A percentile compares a stretch with the other conserved stretches of the same genome.
phyloP scores from a whole-genome alignment of 1,284 basidiomycete species.

The Tylopilus microsporus region DNA sequence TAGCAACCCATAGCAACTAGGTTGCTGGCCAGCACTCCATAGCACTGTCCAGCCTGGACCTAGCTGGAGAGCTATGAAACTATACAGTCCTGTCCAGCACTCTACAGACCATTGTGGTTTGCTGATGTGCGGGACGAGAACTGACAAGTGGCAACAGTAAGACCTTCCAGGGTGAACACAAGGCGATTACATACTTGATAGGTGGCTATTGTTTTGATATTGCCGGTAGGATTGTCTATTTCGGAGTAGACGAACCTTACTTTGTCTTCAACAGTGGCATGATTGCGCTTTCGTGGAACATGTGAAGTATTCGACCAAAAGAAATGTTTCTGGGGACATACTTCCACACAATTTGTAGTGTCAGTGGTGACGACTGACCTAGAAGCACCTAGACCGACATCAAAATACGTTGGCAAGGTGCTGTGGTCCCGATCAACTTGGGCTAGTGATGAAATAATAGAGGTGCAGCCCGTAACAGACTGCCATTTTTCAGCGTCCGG shows the following conservation, averaged over 20 bases:
- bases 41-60: no score
- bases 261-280: slow-evolving; percentile 27
- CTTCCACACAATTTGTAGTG: slow-evolving; percentile 20
- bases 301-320: slow-evolving; percentile 27
- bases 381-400: no score
- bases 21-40: no score
- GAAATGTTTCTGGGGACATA: slow-evolving; percentile 20
- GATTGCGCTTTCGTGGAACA: slow-evolving; percentile 27
- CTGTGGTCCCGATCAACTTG: no score
- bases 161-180: background rate
- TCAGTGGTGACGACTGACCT: slow-evolving; percentile 6
- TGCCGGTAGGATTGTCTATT: slow-evolving; percentile 15
- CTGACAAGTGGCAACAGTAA: slow-evolving; percentile 10
- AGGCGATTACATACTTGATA: slow-evolving; percentile 19
- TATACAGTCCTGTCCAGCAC: no score
- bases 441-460: no score
- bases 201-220: slow-evolving; percentile 16
- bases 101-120: no score
- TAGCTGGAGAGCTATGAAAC: no score
- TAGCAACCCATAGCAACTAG: no score
- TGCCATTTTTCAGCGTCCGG: no score
- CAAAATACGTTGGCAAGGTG: no score
- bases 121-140: slow-evolving; percentile 17
- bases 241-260: slow-evolving; percentile 27
- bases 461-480: no score